Evolutionary conservation across 495 filamentous ascomycete genomes (phyloP), one percentile per base, ranked within the genome.

Genomic region (Xylaria cubensis): DNA sequence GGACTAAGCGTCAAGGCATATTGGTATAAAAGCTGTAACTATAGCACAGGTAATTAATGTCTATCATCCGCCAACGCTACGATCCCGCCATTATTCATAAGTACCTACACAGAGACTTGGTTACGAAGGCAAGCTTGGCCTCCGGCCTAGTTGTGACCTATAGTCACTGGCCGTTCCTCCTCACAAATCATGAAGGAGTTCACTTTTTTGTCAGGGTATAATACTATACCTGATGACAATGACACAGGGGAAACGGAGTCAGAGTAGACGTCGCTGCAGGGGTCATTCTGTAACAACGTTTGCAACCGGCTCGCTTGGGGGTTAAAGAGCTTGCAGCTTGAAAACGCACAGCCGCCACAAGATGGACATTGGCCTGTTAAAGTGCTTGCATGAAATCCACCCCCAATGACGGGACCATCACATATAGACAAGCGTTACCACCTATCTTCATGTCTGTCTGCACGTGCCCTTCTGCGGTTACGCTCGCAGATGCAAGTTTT

Each of bases 181-280:
- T 61, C 32, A 21, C 1, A 4, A 21, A 41, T 19, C n/a, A 21
- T 36, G 12, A 61, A n/a, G 17, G 0, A 61, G 7, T 36, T 8
- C 21, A 3, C 6, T 21, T 17, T 17, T 26, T 21, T 39, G 3
- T 39, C 13, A 1, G 39, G 21, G 21, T 36, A 39, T 39, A 10
- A n/a, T 59, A 39, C n/a, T 7, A 59, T 19, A n/a, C 56, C 17
- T 56, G 53, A 56, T 56, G 29, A 29, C 39, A 61, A 8, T 41
- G 32, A 39, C 39, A 36, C 58, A 61, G 29, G 34, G 58, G 32
- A 41, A 32, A 32, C 15, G 26, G 17, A 21, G 32, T 21, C 34
- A 39, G 17, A 61, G 32, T 17, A 61, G 10, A 61, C 34, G 32
- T 61, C 32, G 58, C 32, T 61, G 58, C 58, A 61, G 34, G 58